Conservation (phyloP, 73 alveolate genomes). For the Paramecium pentaurelia region DNA sequence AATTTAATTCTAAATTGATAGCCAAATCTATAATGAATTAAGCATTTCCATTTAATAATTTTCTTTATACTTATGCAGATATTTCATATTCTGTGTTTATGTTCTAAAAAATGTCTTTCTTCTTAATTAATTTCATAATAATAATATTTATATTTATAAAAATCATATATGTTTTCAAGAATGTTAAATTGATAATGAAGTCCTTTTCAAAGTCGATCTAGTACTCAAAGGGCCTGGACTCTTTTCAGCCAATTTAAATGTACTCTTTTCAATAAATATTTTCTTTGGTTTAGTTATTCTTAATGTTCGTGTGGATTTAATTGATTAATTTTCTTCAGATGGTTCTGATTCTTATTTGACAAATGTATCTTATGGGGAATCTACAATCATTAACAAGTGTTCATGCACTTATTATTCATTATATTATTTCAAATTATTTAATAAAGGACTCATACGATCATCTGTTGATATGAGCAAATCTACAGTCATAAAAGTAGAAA, state of each 20-base stretch:
- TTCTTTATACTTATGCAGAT: background rate
- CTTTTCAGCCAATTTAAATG: background rate
- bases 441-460: background rate
- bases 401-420: background rate
- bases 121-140: conserved; percentile 39
- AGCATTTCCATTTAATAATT: conserved; percentile 34
- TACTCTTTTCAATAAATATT: background rate
- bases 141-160: background rate
- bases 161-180: background rate
- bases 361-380: background rate
- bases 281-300: background rate
- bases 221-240: background rate
- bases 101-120: background rate
- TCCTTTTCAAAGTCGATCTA: background rate
- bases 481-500: background rate
- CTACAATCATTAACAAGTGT: background rate
- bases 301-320: background rate
- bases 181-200: background rate
- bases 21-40: conserved; percentile 26
- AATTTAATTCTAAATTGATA: background rate
- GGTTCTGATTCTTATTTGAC: background rate
- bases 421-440: background rate
- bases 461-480: background rate
- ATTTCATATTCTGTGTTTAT: conserved; percentile 32
- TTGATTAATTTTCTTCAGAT: background rate